Evolutionary conservation across 164 flowering plant species (phyloP), one percentile per base, ranked within the genome.

Genomic region (Malania oleifera): DNA sequence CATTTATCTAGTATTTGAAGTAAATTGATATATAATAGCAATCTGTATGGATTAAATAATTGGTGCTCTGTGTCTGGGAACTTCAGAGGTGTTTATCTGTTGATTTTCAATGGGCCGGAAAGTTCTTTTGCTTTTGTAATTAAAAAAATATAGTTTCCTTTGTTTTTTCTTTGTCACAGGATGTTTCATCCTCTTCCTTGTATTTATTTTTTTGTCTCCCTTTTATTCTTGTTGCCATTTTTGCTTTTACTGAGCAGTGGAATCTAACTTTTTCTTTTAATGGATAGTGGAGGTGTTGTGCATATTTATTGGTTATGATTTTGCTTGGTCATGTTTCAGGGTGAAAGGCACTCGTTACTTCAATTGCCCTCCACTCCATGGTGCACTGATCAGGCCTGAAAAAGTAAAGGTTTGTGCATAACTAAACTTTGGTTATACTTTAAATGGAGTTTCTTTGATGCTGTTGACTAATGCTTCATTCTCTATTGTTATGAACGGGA

Each of bases 371-470:
- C 83, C 89, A 26, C 88, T 76, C 72, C 95, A 84, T 70, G 98
- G 95, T 62, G 91, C 74, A 56, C 77, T 92, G 80, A 73, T 87
- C 62, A 80, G 98, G 68, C 98, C 98, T 22, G 98, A 87, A 61
- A 92, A 84, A 85, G 95, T 92, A 50, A 82, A 89, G 96, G 98
- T 91, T 23, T 43, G 76, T 68, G 44, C 56, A 8, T 35, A 46
- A 48, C 48, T 20, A 27, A 44, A 39, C 20, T 51, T 5, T 23
- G 14, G 20, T 55, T 8, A n/a, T n/a, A 24, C 23, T 25, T 59
- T 24, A 15, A 39, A 17, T 17, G 22, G 17, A 43, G 18, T 9
- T 2, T 43, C 22, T 17, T 17, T 43, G 7, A 17, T 43, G 46
- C 5, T 43, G 22, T 5, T 43, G 46, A 43, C 12, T 0, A 5